phyloP scores from a whole-genome alignment of 2,329 filamentous ascomycete genomes.

The Ascochyta rabiei region DNA sequence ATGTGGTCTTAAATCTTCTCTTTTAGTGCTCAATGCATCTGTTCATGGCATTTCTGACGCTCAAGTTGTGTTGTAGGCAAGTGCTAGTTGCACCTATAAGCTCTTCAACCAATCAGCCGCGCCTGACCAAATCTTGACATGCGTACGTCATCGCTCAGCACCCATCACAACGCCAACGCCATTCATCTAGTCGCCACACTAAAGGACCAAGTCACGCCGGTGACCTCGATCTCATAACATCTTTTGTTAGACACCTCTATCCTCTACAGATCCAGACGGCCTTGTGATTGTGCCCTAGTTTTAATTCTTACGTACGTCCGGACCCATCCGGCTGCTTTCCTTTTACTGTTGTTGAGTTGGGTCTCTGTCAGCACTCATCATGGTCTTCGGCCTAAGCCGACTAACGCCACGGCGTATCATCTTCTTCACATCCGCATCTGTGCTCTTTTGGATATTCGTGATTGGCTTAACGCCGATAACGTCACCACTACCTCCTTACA shows the following conservation, averaged over 20 bases:
- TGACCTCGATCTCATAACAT: constrained; percentile 6
- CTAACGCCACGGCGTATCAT: constrained; percentile 33
- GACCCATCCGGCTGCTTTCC: background rate
- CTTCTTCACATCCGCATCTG: constrained; percentile 34
- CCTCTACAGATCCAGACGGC: background rate
- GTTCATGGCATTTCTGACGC: constrained; percentile 65
- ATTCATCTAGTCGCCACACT: constrained; percentile 3
- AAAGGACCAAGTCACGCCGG: constrained; percentile 14
- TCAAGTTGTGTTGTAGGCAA: constrained; percentile 65
- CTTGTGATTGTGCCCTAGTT: background rate
- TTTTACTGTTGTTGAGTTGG: background rate
- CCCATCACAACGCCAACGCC: background rate
- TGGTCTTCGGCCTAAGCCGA: constrained; percentile 31
- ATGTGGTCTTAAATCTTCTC: background rate
- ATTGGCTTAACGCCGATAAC: constrained; percentile 52
- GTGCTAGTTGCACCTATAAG: background rate
- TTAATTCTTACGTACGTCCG: background rate
- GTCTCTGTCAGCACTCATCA: constrained; percentile 4
- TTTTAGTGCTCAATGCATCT: background rate
- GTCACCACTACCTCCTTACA: constrained; percentile 50
- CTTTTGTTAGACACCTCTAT: background rate
- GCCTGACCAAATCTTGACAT: background rate
- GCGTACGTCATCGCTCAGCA: constrained; percentile 25
- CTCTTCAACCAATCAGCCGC: background rate
- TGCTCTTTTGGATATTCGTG: constrained; percentile 45